These are phyloP conservation scores for Phalaenopsis aphrodite DNA, from an alignment of 106 monocot species.

Conservation along the genomic window DNA sequence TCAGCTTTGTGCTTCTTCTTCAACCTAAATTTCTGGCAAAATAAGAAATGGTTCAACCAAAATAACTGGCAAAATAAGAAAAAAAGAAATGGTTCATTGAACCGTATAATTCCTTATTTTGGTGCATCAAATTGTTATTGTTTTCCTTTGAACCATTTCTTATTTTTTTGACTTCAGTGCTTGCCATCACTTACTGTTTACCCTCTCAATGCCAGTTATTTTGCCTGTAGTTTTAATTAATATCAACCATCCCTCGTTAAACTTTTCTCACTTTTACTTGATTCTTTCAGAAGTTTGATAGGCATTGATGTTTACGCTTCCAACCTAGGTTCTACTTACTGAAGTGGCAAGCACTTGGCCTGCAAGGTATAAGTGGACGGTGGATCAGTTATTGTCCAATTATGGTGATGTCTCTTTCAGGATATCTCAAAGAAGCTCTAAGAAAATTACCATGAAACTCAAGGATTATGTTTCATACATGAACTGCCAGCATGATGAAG, in stretches of 20 bases:
- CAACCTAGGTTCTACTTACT: constrained; percentile 73
- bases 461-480: constrained; percentile 90
- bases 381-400: constrained; percentile 46
- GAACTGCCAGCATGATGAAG: constrained; percentile 91
- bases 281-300: background rate
- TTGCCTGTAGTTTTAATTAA: background rate
- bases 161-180: too few relatives aligned
- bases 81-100: too few relatives aligned
- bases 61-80: too few relatives aligned
- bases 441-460: constrained; percentile 78
- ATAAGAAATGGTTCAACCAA: too few relatives aligned
- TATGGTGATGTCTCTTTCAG: constrained; percentile 77
- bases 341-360: constrained; percentile 76
- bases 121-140: too few relatives aligned
- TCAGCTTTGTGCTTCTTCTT: background rate
- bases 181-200: background rate
- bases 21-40: background rate
- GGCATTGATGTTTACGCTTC: background rate
- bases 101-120: too few relatives aligned
- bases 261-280: background rate
- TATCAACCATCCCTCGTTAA: background rate
- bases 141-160: too few relatives aligned
- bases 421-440: constrained; percentile 83
- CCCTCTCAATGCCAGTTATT: background rate
- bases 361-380: constrained; percentile 73